Evolutionary conservation across 2,329 filamentous ascomycete genomes (phyloP), one percentile per base, ranked within the genome.

Genomic region (Aspergillus transmontanensis): DNA sequence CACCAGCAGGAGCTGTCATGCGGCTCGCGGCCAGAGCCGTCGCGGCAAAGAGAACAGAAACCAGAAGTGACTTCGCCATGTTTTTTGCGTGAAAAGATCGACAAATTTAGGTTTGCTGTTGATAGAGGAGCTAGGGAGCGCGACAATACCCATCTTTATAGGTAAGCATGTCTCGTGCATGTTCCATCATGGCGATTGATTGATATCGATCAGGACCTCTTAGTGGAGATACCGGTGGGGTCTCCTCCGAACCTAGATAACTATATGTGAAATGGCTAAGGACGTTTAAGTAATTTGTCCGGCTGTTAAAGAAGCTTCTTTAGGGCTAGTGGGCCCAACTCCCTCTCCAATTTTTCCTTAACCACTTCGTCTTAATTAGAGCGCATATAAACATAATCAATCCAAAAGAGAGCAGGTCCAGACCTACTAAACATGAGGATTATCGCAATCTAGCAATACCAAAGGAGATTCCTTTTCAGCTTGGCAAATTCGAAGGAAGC

Each of bases 11-110:
- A 43, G 71, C 56, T n/a, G 69, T 65, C 28, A 63, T 69, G 41
- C 71, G 70, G 54, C 69, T 72, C n/a, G 65, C 62, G 30, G 69
- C 70, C 10, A 71, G 55, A 34, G 61, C 69, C 12, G 68, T 63
- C 16, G 60, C 55, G 11, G 64, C 67, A 59, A 66, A 68, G 32
- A 63, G 58, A 41, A 61, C 26, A 6, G 66, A 34, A 5, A 61
- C 26, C 6, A 69, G 51, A 14, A 69, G 48, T 36, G 60, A 59
- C 41, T 62, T 62, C 26, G 59, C 50, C 60, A 62, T 62, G 28
- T 1, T 51, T 32, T 19, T 9, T n/a, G 21, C 14, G 9, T 14
- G 26, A 30, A 50, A 30, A n/a, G 46, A 50, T 50, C 46, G 26
- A 4, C 46, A 6, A 32, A 32, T 32, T 10, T 32, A 32, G n/a